phyloP scores from a whole-genome alignment of 768 basidiomycete species.

The Cantharellus anzutake region DNA sequence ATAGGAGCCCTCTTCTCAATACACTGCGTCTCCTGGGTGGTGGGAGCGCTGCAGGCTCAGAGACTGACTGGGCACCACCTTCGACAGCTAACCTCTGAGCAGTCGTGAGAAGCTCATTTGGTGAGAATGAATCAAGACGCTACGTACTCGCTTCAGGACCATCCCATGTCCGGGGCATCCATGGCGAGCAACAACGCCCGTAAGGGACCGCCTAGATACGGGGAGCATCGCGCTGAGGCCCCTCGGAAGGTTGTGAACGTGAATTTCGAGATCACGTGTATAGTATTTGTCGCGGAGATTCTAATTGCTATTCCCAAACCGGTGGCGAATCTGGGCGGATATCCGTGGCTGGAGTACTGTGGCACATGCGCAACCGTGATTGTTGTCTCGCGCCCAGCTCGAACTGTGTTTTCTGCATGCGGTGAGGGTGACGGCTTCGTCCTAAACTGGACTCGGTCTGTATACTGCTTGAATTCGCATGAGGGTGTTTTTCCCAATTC shows the following conservation, averaged over 20 bases:
- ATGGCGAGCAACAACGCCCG: background rate
- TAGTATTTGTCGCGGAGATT: too few species aligned
- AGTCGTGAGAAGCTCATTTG: background rate
- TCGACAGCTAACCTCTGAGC: background rate
- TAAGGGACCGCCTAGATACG: background rate
- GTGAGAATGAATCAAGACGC: background rate
- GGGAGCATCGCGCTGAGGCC: background rate
- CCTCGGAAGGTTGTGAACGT: background rate
- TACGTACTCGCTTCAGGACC: background rate
- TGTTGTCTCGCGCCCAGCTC: too few species aligned
- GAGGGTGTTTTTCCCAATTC: too few species aligned
- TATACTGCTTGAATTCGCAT: too few species aligned
- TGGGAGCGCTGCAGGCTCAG: slow-evolving; percentile 32
- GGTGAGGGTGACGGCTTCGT: too few species aligned
- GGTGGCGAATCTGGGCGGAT: too few species aligned
- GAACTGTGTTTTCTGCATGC: too few species aligned
- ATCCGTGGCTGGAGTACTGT: too few species aligned
- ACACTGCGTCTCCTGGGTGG: slow-evolving; percentile 33
- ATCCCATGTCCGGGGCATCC: background rate
- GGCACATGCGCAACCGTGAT: too few species aligned
- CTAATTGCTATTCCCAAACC: too few species aligned
- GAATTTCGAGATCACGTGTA: too few species aligned
- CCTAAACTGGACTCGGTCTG: too few species aligned
- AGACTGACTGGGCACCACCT: slow-evolving; percentile 23
- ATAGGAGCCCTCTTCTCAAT: slow-evolving; percentile 40